Evolutionary conservation across 1,284 basidiomycete genomes (phyloP).

Genomic region (Peniophora sp.): DNA sequence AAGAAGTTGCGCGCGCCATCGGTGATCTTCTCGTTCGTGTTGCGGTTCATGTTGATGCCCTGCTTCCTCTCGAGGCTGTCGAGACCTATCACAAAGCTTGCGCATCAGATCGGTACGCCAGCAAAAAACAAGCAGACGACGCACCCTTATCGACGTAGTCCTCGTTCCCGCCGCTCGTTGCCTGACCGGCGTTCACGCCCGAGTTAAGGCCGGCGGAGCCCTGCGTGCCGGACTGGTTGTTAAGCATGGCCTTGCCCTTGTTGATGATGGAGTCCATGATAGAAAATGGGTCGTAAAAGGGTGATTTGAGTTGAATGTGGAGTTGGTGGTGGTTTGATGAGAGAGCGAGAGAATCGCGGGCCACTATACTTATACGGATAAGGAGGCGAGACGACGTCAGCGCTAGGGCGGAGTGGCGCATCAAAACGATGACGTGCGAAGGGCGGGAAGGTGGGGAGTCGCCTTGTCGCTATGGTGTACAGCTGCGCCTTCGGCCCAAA

Average conservation of each 20-base stretch:
- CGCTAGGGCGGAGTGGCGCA: background rate
- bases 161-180: background rate
- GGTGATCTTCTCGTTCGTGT: background rate
- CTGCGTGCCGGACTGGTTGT: background rate
- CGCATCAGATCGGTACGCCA: background rate
- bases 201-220: background rate
- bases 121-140: background rate
- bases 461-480: background rate
- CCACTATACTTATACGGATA: background rate
- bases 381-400: background rate
- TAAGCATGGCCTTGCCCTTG: background rate
- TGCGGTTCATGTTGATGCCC: background rate
- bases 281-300: background rate
- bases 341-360: background rate
- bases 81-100: background rate
- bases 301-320: background rate
- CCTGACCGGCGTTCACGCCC: background rate
- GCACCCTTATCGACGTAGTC: conserved; percentile 1
- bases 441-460: background rate
- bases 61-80: conserved; percentile 1
- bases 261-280: background rate
- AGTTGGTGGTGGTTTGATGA: background rate
- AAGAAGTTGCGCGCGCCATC: background rate
- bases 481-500: too few relatives aligned
- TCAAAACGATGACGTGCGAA: background rate